phyloP scores from a whole-genome alignment of 192 early-diverging fungal genomes.

The Gonapodya sp. region DNA sequence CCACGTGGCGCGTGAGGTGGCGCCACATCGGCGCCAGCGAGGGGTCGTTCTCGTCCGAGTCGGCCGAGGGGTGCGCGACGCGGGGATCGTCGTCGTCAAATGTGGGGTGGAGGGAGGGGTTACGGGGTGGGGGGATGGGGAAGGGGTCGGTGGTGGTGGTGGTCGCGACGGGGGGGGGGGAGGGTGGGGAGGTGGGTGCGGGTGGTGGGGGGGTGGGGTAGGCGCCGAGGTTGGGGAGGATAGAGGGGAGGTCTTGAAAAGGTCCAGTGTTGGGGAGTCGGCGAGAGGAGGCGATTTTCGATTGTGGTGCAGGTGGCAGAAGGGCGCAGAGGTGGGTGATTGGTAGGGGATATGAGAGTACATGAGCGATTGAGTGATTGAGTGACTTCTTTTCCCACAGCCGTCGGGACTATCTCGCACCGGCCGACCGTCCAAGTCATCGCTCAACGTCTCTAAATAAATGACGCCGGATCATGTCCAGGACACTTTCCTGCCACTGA shows the following conservation, averaged over 20 bases:
- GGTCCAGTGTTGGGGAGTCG: no score
- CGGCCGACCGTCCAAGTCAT: no score
- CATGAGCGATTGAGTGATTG: no score
- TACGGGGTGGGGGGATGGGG: neutral
- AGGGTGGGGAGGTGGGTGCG: neutral
- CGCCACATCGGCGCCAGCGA: constrained; percentile 66
- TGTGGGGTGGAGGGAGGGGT: constrained; percentile 27
- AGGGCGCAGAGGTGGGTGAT: no score
- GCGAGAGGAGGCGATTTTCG: no score
- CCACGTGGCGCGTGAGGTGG: constrained; percentile 61
- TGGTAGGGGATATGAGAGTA: no score
- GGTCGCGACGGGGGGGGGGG: neutral
- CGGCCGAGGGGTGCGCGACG: constrained; percentile 67
- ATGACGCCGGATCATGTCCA: no score
- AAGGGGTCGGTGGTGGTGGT: constrained; percentile 42
- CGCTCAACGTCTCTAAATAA: no score
- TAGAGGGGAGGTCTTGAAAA: neutral
- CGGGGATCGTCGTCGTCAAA: constrained; percentile 68
- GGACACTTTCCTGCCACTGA: no score
- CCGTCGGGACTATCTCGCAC: no score
- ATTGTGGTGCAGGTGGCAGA: no score
- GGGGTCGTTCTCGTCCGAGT: constrained; percentile 28
- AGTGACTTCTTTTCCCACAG: no score
- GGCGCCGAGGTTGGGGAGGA: neutral
- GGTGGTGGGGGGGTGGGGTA: neutral